Conservation (phyloP, 2,329 filamentous ascomycete species). For the Tolypocladium nubicola region DNA sequence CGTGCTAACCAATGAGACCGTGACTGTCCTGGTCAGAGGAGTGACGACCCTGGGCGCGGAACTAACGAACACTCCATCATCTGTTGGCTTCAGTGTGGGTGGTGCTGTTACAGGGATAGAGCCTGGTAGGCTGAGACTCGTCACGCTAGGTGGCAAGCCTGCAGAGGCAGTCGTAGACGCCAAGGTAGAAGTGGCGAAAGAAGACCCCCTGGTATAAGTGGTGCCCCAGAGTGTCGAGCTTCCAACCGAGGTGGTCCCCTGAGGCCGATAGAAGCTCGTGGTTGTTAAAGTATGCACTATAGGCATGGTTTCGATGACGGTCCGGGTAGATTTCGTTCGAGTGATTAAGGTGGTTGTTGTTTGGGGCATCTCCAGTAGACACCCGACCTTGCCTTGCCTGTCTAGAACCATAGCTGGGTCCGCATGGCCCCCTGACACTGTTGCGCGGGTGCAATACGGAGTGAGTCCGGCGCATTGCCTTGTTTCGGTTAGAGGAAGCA, state of each 20-base stretch:
- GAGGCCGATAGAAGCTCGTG: background rate
- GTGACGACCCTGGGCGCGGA: background rate
- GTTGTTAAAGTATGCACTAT: background rate
- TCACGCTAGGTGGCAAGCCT: background rate
- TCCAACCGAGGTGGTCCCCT: background rate
- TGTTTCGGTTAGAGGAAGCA: background rate
- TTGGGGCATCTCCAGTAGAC: background rate
- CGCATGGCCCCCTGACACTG: background rate
- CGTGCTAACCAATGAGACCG: background rate
- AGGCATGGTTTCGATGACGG: background rate
- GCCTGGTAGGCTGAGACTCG: background rate
- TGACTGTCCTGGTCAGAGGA: background rate
- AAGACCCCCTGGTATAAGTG: background rate
- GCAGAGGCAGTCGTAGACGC: too few species aligned
- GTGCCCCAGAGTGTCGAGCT: background rate
- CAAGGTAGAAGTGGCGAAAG: too few species aligned
- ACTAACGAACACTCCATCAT: background rate
- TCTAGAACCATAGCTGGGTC: background rate
- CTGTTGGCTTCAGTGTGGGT: background rate
- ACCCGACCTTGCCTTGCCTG: background rate
- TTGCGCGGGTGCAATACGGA: background rate
- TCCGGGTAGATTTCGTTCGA: background rate
- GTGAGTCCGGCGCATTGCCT: constrained; percentile 2
- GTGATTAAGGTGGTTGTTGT: background rate
- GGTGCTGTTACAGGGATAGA: background rate